Base-by-base conservation (phyloP, 768 basidiomycete genomes). In the Boletales sp. region DNA sequence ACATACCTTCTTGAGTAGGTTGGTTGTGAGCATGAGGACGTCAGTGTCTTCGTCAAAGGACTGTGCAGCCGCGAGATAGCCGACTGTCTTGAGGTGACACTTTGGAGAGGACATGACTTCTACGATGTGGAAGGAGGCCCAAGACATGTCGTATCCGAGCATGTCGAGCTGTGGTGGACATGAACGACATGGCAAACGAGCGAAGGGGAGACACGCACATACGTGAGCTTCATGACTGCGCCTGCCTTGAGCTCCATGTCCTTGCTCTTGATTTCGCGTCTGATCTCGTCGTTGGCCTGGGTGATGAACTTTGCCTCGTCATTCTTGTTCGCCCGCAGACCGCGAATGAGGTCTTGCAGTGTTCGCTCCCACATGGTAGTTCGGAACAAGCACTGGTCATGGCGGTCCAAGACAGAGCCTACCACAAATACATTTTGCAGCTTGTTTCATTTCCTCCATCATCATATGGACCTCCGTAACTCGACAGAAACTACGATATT, bases 211-310 rank as follows among this genome's bases (percentile, higher is more conserved):
- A 50, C 51, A 84, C 93, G 68, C 71, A 96, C 95, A 72, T 97
- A 99, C 60, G 90, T 92, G 53, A 98, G 83, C 72, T 99, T 99
- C 68, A 98, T 75, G 31, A 97, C 84, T 0, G 95, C 96, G 13
- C 79, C 94, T 0, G 94, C 93, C 71, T 99, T 99, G 58, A 98
- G 78, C 57, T 91, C 92, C 91, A 97, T 95, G 64, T 98, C 96
- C 60, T 91, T 91, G 63, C 80, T 82, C 72, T 84, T 88, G 64
- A 98, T 84, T 73, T 99, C 96, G 52, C 80, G 77, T 57, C 91
- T 76, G 60, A 96, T 95, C 74, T 98, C 96, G 48, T 91, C 86
- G n/a, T 97, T 84, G 6, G 93, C 93, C 60, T 88, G 86, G 0
- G 87, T 82, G 57, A 98, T 90, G 69, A 97, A 96, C 66, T 86